Conservation (phyloP, 163 green algal species). For the Volvox carteri region DNA sequence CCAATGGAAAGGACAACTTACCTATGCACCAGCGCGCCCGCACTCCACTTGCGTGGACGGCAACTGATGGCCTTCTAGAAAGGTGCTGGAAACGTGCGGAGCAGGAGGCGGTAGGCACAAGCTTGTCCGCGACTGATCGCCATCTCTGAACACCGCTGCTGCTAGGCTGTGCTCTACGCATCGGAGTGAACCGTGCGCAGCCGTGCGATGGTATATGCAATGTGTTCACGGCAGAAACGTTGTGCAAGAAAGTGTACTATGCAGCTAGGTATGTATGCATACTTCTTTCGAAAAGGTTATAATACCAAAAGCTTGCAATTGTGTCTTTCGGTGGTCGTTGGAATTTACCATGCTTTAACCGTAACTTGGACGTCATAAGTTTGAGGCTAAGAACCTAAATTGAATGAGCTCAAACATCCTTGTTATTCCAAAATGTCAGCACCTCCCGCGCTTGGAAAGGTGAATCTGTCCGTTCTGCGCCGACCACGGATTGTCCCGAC, state of each 20-base stretch:
- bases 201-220: background rate
- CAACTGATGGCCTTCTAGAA: slow-evolving; percentile 9
- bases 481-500: background rate
- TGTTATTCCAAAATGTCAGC: slow-evolving; percentile 19
- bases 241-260: no score
- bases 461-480: background rate
- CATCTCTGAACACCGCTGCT: background rate
- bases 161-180: background rate
- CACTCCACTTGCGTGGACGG: slow-evolving; percentile 34
- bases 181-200: background rate
- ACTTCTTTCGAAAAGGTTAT: no score
- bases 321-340: no score
- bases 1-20: background rate
- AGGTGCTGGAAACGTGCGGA: background rate
- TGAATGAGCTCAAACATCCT: no score
- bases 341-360: no score
- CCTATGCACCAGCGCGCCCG: slow-evolving; percentile 46
- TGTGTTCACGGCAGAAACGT: background rate
- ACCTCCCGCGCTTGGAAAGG: slow-evolving; percentile 15
- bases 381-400: no score
- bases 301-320: no score
- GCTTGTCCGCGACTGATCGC: background rate
- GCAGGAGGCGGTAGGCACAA: background rate
- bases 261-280: no score
- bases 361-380: no score